phyloP scores from a whole-genome alignment of 106 monocot species.

The Acorus gramineus region DNA sequence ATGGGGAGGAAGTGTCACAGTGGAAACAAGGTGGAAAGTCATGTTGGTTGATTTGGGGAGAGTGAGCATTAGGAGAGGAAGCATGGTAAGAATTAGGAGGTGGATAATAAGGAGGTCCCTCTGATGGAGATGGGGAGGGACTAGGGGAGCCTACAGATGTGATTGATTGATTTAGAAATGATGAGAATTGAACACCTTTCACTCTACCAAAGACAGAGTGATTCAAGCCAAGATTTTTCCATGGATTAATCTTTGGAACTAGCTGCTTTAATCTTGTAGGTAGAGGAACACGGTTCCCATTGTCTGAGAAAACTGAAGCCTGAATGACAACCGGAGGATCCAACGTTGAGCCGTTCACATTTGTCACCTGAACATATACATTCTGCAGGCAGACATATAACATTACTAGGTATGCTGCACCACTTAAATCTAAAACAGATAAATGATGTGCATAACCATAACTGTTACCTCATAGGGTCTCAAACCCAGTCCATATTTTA shows the following conservation, averaged over 20 bases:
- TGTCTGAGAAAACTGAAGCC: slow-evolving; percentile 54
- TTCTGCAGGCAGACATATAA: slow-evolving; percentile 30
- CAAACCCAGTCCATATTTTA: slow-evolving; percentile 55
- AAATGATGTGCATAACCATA: neutral
- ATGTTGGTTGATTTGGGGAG: slow-evolving; percentile 4
- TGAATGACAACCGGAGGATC: slow-evolving; percentile 39
- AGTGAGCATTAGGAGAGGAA: neutral
- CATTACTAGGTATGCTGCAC: too few relatives aligned
- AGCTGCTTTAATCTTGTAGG: slow-evolving; percentile 63
- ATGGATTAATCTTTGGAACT: slow-evolving; percentile 41
- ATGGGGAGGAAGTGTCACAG: slow-evolving; percentile 8
- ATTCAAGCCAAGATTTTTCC: slow-evolving; percentile 55
- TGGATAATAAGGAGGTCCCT: neutral
- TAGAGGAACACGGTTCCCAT: slow-evolving; percentile 36
- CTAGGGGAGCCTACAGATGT: slow-evolving; percentile 22
- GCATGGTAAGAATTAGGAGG: too few relatives aligned
- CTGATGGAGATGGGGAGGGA: slow-evolving; percentile 36
- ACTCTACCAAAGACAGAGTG: slow-evolving; percentile 70
- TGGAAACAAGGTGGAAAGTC: slow-evolving; percentile 17
- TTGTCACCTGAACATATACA: slow-evolving; percentile 63
- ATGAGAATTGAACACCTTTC: slow-evolving; percentile 42
- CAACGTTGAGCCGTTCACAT: slow-evolving; percentile 51
- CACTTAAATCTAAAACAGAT: neutral
- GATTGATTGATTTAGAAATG: slow-evolving; percentile 53
- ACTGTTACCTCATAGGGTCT: slow-evolving; percentile 51